These are phyloP conservation scores for Magnusiomyces tetraspermus DNA, from an alignment of 1,139 yeast species.

Conservation along the genomic window DNA sequence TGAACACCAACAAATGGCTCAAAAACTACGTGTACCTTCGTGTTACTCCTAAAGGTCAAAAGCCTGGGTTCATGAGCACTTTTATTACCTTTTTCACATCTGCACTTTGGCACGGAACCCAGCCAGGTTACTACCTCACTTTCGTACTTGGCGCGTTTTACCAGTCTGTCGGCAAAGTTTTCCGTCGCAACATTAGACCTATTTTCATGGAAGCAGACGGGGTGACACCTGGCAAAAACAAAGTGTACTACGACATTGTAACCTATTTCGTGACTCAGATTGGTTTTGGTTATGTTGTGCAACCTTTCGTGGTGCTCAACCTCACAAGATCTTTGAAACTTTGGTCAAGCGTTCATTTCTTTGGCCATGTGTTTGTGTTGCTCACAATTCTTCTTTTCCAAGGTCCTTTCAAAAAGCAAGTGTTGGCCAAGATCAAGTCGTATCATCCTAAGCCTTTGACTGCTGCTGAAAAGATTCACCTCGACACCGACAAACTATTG, in stretches of 20 bases:
- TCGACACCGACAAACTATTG: conserved; percentile 27
- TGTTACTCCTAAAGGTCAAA: conserved; percentile 62
- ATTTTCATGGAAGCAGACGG: conserved; percentile 68
- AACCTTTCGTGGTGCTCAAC: conserved; percentile 75
- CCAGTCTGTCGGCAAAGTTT: conserved; percentile 70
- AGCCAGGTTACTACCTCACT: conserved; percentile 89
- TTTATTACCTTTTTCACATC: conserved; percentile 79
- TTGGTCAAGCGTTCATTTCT: conserved; percentile 70
- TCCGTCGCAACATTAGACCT: conserved; percentile 79
- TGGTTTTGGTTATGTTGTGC: conserved; percentile 66
- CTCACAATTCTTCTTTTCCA: conserved; percentile 48
- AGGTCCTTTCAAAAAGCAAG: conserved; percentile 57
- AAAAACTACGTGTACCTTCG: conserved; percentile 73
- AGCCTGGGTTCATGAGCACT: conserved; percentile 82
- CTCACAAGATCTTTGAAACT: conserved; percentile 50
- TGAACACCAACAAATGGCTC: conserved; percentile 94
- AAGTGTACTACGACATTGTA: conserved; percentile 57
- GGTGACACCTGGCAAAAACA: conserved; percentile 47
- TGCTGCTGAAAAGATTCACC: conserved; percentile 29
- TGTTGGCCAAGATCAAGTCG: conserved; percentile 25
- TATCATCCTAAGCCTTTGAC: conserved; percentile 33
- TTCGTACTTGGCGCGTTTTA: conserved; percentile 80
- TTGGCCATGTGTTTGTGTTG: conserved; percentile 49
- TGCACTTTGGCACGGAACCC: conserved; percentile 97
- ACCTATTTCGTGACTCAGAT: conserved; percentile 65